Evolutionary conservation across 306 rosid genomes (phyloP), one percentile per base, ranked within the genome.

Genomic region (Castanopsis chinensis): DNA sequence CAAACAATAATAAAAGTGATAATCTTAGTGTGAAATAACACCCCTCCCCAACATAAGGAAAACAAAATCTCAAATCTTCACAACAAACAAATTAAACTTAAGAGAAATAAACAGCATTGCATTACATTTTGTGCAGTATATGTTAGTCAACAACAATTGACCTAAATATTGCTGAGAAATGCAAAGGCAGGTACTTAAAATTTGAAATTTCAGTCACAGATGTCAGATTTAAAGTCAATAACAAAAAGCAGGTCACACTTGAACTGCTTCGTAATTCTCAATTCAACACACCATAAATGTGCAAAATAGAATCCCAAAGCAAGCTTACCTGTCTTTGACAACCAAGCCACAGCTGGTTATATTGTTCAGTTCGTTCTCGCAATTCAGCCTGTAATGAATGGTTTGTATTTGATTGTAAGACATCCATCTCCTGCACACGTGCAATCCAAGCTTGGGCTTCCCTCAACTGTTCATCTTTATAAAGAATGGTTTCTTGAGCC

Each of bases 381-480:
- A 96, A 76, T 81, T 96, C 98, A 74, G 96, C 97, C 84, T 96
- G 99, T 73, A 92, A 74, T 45, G 93, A 84, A 71, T 91, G 95
- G 80, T 88, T 91, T 12, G 99, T 88, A 57, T 90, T 85, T 83
- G 99, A 92, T 77, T 93, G 98, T 83, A 96, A 84, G 63, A 82
- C 98, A 84, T 93, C 99, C 92, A 91, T 85, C 88, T 96, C 99
- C 35, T 94, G 97, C 58, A 93, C 96, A 59, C 96, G 98, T 57
- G 87, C 64, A 83, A 96, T 89, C 99, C 99, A 96, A 28, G 97
- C 87, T 82, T 96, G 97, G 83, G 98, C 98, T 73, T 96, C 99
- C 78, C 93, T 91, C 83, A 96, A 73, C 72, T 86, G 98, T 71
- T 93, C 98, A 84, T 96, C 99, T 88, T 91, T 96, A 79, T 82